These are phyloP conservation scores for Stagonosporopsis rhizophila DNA, from an alignment of 2,329 filamentous ascomycete species.

Conservation along the genomic window DNA sequence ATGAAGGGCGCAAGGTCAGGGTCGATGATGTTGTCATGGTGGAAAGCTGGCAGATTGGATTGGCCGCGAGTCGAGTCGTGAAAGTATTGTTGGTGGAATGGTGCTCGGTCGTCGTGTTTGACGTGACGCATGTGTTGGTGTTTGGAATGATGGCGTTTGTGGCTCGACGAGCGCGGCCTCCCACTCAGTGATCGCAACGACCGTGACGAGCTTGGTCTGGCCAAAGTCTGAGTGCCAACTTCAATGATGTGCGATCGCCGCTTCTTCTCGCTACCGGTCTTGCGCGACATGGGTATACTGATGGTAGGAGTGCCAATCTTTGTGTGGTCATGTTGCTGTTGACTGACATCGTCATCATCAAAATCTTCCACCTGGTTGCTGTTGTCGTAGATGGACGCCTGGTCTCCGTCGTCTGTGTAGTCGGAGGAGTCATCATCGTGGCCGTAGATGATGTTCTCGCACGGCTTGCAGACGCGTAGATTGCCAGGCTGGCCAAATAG, in stretches of 20 bases:
- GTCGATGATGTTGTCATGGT: constrained; percentile 98
- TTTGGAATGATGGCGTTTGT: constrained; percentile 86
- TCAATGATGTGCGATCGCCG: constrained; percentile 89
- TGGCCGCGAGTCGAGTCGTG: constrained; percentile 71
- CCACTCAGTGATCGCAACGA: constrained; percentile 78
- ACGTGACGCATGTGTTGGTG: constrained; percentile 82
- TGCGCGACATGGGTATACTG: constrained; percentile 69
- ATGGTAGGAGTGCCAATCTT: constrained; percentile 65
- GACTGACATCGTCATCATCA: constrained; percentile 34
- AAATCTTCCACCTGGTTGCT: constrained; percentile 32
- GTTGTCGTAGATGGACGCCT: constrained; percentile 61
- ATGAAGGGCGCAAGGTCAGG: constrained; percentile 94
- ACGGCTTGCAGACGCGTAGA: constrained; percentile 90
- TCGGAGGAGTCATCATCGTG: constrained; percentile 92
- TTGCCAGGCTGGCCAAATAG: constrained; percentile 86
- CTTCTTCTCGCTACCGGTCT: constrained; percentile 76
- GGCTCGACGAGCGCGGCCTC: constrained; percentile 76
- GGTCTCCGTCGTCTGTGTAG: constrained; percentile 81
- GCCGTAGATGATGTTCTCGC: constrained; percentile 87
- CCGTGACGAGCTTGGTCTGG: constrained; percentile 90
- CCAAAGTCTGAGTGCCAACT: constrained; percentile 76
- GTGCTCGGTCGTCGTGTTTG: constrained; percentile 82
- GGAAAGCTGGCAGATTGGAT: constrained; percentile 83
- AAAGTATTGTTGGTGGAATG: constrained; percentile 80
- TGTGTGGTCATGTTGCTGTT: constrained; percentile 48